Evolutionary conservation across 2,329 filamentous ascomycete genomes (phyloP).

Genomic region (Rhexocercosporidium sp.): DNA sequence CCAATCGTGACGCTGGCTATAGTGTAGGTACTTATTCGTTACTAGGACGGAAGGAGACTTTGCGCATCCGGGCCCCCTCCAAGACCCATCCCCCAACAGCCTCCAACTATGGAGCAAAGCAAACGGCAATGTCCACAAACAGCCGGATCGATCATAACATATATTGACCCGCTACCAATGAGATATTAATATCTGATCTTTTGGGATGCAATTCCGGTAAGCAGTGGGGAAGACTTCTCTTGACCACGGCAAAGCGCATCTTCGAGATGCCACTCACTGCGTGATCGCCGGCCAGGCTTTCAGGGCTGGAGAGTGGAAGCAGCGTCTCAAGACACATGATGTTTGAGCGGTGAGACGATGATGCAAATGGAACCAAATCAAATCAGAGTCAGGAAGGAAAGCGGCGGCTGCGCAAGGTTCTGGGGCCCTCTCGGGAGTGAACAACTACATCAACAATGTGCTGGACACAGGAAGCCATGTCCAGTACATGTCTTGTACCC

Average conservation of each 20-base stretch:
- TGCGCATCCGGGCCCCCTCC: no score
- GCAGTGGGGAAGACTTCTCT: slow-evolving; percentile 6
- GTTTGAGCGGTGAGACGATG: slow-evolving; percentile 42
- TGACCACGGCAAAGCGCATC: slow-evolving; percentile 9
- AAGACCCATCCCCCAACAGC: not conserved
- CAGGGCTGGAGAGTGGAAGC: slow-evolving; percentile 29
- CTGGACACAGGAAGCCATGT: slow-evolving; percentile 7
- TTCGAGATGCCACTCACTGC: slow-evolving; percentile 25
- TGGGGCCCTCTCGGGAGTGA: slow-evolving; percentile 2
- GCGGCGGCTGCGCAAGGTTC: slow-evolving; percentile 17
- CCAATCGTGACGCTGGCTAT: not conserved
- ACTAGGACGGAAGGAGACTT: not conserved
- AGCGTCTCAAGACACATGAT: slow-evolving; percentile 35
- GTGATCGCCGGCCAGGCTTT: slow-evolving; percentile 27
- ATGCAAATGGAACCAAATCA: slow-evolving; percentile 10
- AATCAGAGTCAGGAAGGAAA: slow-evolving; percentile 1
- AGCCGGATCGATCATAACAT: not conserved
- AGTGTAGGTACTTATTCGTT: not conserved
- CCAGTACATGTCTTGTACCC: slow-evolving; percentile 10
- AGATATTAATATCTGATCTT: not conserved
- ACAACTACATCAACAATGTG: not conserved
- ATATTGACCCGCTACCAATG: not conserved
- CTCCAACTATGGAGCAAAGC: not conserved
- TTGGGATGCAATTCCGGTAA: not conserved
- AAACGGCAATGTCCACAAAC: not conserved